Evolutionary conservation across 257 asterid species (phyloP), one percentile per base, ranked within the genome.

Genomic region (Lavandula angustifolia): DNA sequence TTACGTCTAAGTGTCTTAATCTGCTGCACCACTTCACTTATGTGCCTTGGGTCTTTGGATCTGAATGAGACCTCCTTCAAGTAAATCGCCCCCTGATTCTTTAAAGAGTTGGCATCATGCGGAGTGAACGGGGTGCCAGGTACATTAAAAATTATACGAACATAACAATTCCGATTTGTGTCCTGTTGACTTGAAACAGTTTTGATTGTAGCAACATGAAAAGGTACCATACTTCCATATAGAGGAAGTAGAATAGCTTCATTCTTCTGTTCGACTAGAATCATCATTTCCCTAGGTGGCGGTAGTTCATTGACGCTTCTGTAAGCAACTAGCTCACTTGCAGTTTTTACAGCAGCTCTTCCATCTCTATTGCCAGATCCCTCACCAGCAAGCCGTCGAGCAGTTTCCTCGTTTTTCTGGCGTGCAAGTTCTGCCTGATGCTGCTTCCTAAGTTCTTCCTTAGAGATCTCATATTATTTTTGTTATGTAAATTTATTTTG

Each of bases 401-500:
- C 83, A 72, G 85, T 88, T 76, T 88, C 95, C 66, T 81, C 95
- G 59, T 78, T 88, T 76, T 84, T 88, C 79, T 75, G 91, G 44
- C 82, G 87, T 3, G 95, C 96, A 58, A 88, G 95, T 66, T 77
- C 86, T 5, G 95, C 92, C 74, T 88, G 96, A 70, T 88, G 95
- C 73, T 83, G 94, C 82, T 72, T 88, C 27, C 96, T 68, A n/a
- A 80, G 79, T 60, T 84, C 87, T 71, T 88, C 96, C 71, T 84
- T 88, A 0, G 94, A 81, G 18, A 85, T 51, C 77, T 88, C 96
- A 27, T n/a, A n/a, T n/a, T n/a, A n/a, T n/a, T n/a, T n/a, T n/a
- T n/a, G n/a, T n/a, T n/a, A n/a, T n/a, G n/a, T n/a, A n/a, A n/a
- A n/a, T n/a, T n/a, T n/a, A n/a, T n/a, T n/a, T n/a, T n/a, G n/a